Evolutionary conservation across 202 grass and related monocot genomes (phyloP).

Genomic region (Carex arenaria): DNA sequence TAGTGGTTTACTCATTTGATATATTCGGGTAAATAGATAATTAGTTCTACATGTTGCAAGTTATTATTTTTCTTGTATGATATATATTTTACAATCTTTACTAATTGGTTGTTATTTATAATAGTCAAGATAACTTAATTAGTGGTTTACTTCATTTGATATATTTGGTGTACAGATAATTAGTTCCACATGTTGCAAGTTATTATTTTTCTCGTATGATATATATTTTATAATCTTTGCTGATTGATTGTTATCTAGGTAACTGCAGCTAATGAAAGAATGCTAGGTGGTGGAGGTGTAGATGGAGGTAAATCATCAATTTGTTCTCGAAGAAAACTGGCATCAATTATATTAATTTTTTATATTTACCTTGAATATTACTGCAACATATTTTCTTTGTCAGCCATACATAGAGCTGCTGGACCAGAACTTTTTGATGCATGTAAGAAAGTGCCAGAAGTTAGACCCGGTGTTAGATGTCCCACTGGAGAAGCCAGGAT

Average conservation of each 20-base stretch:
- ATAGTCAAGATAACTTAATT: neutral
- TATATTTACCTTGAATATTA: conserved; percentile 15
- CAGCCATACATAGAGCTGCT: conserved; percentile 92
- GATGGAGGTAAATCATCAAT: conserved; percentile 58
- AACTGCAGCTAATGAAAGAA: conserved; percentile 81
- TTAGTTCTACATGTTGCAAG: neutral
- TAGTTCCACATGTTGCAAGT: neutral
- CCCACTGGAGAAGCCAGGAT: conserved; percentile 90
- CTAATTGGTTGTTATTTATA: neutral
- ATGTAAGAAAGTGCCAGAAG: conserved; percentile 64
- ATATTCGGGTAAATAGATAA: neutral
- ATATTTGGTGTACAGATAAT: neutral
- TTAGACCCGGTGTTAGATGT: conserved; percentile 63
- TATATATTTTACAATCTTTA: neutral
- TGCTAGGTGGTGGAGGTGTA: conserved; percentile 86
- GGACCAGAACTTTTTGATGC: conserved; percentile 72
- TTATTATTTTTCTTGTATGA: neutral
- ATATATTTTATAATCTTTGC: neutral
- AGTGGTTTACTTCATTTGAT: neutral
- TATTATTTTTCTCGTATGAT: neutral
- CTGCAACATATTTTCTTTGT: conserved; percentile 11
- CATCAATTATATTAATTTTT: neutral
- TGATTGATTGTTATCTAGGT: conserved; percentile 38
- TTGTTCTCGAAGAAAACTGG: neutral
- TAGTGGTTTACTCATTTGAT: neutral